Base-by-base conservation (phyloP, 805 yeast species). In the Wickerhamomyces kurtzmanii region DNA sequence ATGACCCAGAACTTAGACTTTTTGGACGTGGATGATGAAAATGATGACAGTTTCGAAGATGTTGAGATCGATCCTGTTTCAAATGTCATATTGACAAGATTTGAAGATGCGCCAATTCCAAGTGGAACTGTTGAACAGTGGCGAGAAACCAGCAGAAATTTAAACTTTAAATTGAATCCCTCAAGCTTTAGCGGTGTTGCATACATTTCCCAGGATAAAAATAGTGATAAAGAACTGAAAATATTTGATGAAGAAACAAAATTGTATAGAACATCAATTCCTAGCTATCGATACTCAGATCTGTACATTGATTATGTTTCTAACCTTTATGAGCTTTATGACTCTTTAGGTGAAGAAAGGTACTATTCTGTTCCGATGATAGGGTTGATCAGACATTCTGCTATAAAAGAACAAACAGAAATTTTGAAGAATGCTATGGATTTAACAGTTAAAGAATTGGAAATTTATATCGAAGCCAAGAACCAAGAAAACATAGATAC, bases 241-340 rank as follows among this genome's bases (percentile, higher is more conserved):
- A 40, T 47, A 8, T 45, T 52, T 20, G 57, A 55, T 8, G 57
- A 62, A 26, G 65, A 65, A 23, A 57, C 63, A 17, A 59, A 64
- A 33, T 31, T 60, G 10, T 61, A 54, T 31, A 64, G 68, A 4
- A 64, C 66, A 15, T 47, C 43, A 4, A 31, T 55, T 8, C 56
- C 60, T n/a, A 49, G 57, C 13, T 50, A 61, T 15, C 67, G 58
- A 23, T 53, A 57, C 17, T 57, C 71, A 2, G 40, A 43, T 6
- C 53, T 53, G 14, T 75, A 67, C 39, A 42, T 55, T 3, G 46
- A 59, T 8, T 79, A 71, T 37, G 60, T 73, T 22, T 64, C 65
- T 17, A 46, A 58, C 8, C 40, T 71, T 10, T 80, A 67, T 47
- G 68, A 69, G 34, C 55, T 65, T 3, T 65, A 75, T 36, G 75